phyloP scores from a whole-genome alignment of 352 stramenopile species.

The Phytophthora brassicae region DNA sequence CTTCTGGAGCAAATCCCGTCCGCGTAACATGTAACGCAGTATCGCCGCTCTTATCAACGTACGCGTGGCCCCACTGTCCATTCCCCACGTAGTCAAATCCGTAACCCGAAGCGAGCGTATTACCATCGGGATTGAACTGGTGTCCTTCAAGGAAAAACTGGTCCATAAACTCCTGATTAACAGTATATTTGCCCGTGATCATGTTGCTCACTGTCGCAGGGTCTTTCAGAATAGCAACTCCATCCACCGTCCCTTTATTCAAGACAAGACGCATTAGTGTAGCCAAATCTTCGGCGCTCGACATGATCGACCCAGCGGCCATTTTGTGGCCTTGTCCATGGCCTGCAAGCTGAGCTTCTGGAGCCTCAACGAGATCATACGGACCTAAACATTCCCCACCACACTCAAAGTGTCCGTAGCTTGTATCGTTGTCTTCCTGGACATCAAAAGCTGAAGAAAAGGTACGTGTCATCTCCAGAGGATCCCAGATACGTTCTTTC shows the following conservation, averaged over 20 bases:
- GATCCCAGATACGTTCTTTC: slow-evolving; percentile 47
- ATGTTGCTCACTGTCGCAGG: slow-evolving; percentile 50
- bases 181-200: slow-evolving; percentile 53
- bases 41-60: slow-evolving; percentile 72
- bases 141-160: slow-evolving; percentile 47
- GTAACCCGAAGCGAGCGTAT: slow-evolving; percentile 58
- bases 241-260: slow-evolving; percentile 63
- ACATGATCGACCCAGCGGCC: slow-evolving; percentile 50
- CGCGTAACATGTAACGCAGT: slow-evolving; percentile 54
- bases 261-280: slow-evolving; percentile 58
- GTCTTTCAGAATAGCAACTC: slow-evolving; percentile 46
- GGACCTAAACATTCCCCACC: slow-evolving; percentile 45
- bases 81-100: slow-evolving; percentile 61
- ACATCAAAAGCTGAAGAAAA: slow-evolving; percentile 38
- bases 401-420: slow-evolving; percentile 54
- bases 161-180: slow-evolving; percentile 37
- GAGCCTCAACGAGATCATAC: slow-evolving; percentile 39
- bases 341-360: slow-evolving; percentile 36
- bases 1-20: slow-evolving; percentile 48
- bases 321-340: slow-evolving; percentile 30
- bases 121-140: slow-evolving; percentile 49
- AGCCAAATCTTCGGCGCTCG: slow-evolving; percentile 54
- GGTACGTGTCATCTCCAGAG: slow-evolving; percentile 60
- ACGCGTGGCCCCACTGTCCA: slow-evolving; percentile 61
- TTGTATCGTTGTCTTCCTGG: slow-evolving; percentile 31